Evolutionary conservation across 352 stramenopile species (phyloP), one percentile per base, ranked within the genome.

Genomic region (Phytopythium boreale): DNA sequence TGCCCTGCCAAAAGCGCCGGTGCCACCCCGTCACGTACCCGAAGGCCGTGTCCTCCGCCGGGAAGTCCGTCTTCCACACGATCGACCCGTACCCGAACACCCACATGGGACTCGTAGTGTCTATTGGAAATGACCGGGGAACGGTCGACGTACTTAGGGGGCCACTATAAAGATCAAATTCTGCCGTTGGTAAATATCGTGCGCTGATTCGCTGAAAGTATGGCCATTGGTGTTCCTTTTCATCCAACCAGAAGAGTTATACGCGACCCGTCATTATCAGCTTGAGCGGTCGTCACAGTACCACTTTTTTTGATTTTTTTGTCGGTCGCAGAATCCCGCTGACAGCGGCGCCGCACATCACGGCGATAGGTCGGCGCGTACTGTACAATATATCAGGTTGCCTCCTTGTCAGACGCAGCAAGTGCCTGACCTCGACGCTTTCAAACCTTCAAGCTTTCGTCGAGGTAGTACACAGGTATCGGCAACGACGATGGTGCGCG

Each of bases 1-100:
- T 89, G 56, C 84, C 80, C 61, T 92, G 84, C 82, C 82, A 92
- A 69, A 92, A 92, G 57, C 84, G 81, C 9, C 84, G 77, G 58
- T 86, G 76, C 67, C 70, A 92, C 56, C 84, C 84, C 20, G 80
- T 61, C n/a, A 89, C 79, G 67, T 74, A 87, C 39, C 71, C 70
- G 47, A 78, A 79, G 43, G 63, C 61, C 12, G 67, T 77, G 43
- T 77, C 67, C 47, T 82, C 69, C n/a, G 72, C 70, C 11, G 68
- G 71, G 64, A 78, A 79, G 31, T 68, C 73, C 11, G 70, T 81
- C 68, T 81, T 81, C 71, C 74, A 86, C 41, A 82, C 70, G 52
- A 82, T 80, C 41, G 72, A 82, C 31, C 72, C 72, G 72, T 81
- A 82, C 57, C 75, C 75, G 71, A 82, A 82, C 58, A 82, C 75